Base-by-base conservation (phyloP, 345 rosid genomes). In the Xanthoceras sorbifolium region DNA sequence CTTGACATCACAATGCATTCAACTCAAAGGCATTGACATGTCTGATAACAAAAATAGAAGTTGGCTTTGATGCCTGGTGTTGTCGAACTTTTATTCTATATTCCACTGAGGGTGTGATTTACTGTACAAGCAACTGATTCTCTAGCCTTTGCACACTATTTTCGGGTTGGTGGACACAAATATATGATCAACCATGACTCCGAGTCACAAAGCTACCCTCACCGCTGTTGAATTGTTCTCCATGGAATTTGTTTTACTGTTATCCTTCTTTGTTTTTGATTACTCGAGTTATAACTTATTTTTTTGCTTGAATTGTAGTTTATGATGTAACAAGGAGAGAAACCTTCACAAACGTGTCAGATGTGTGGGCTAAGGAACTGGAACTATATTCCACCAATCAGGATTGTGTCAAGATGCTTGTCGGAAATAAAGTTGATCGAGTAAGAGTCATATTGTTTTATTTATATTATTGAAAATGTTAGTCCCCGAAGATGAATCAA, bases 281-380 rank as follows among this genome's bases (percentile, higher is more conserved):
- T 18, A 2, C 8, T 29, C 0, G 29, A 20, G 29, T 29, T 26
- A 9, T 63, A 44, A 52, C 57, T 50, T 34, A 46, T 52, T 26
- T 71, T 22, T 79, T 78, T 78, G 23, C 75, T 63, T 23, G 71
- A 57, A 68, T 77, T 67, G 57, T 82, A 95, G 99, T 93, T 73
- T 95, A 95, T 68, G 99, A 95, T 79, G 98, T 93, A 84, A 95
- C 98, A 25, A 77, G 90, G 77, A 90, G 98, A 81, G 98, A 93
- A 78, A 89, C 96, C 55, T 95, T 95, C 80, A 88, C 93, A 46
- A 93, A 92, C 84, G 83, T 95, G 78, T 88, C 91, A 32, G 93
- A 95, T 74, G 92, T 93, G 62, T 95, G 99, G 99, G 88, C 93
- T 67, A 95, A 95, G 83, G 99, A 95, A 86, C 88, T 92, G 75